Conservation (phyloP, 164 flowering plant genomes). For the Berberis vulgaris region DNA sequence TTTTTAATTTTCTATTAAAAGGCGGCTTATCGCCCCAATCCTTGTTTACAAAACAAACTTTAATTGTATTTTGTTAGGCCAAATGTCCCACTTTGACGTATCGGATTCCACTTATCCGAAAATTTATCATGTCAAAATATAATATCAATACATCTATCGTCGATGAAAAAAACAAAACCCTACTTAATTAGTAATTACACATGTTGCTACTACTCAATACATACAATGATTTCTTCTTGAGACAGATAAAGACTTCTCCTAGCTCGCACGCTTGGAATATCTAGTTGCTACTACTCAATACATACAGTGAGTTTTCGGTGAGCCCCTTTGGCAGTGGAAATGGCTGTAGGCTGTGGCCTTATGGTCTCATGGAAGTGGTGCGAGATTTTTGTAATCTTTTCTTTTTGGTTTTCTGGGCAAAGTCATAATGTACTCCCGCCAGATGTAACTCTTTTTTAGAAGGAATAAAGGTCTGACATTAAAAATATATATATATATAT, state of each 20-base stretch:
- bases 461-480: too few species aligned
- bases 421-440: too few species aligned
- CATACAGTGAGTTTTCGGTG: too few species aligned
- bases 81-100: conserved; percentile 5
- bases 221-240: not conserved
- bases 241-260: not conserved
- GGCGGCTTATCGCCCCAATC: conserved; percentile 5
- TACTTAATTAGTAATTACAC: not conserved
- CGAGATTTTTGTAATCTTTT: too few species aligned
- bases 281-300: not conserved
- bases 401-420: too few species aligned
- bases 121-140: not conserved
- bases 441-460: too few species aligned
- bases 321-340: too few species aligned
- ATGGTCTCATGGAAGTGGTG: too few species aligned
- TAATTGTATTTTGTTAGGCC: conserved; percentile 1
- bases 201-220: not conserved
- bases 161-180: not conserved
- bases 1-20: not conserved
- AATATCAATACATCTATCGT: not conserved
- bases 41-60: conserved; percentile 4
- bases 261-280: not conserved
- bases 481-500: too few species aligned
- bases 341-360: too few species aligned
- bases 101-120: conserved; percentile 16